Evolutionary conservation across 306 rosid genomes (phyloP), one percentile per base, ranked within the genome.

Genomic region (Quercus gilva): DNA sequence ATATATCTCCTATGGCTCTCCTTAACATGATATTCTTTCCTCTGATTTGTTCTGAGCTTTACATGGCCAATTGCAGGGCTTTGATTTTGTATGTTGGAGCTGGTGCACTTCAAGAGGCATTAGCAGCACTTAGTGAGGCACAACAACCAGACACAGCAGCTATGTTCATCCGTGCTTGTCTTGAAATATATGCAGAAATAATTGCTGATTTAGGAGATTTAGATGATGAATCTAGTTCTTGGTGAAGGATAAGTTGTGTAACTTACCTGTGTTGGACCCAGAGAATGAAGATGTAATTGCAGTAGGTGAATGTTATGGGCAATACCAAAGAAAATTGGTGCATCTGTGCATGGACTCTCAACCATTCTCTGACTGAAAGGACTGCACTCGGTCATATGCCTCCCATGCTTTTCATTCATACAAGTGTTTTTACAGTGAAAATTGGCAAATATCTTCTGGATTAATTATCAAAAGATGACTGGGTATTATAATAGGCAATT

Each of bases 301-400:
- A 59, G 93, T 88, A 18, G 28, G 87, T 76, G 98, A 96, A 89
- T 96, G 84, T 84, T 93, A 83, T 75, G 97, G 93, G 52, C 85
- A 93, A 82, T 93, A 91, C 76, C 98, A 33, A 77, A 87, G 92
- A 77, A 96, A 91, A 79, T 81, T 96, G 82, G 97, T 93, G 76
- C 99, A 96, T 78, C 90, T 96, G 23, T 96, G 99, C 92, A 89
- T 96, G 98, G 94, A 96, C 83, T 84, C 94, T 5, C 89, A 85
- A 63, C 99, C 99, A 29, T 86, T 75, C 76, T 81, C 84, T 53
- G 98, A 90, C 65, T 91, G 81, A 90, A 26, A 74, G 71, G 72
- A 45, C 56, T 23, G 70, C 72, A 43, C 63, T 61, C n/a, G 21
- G 33, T 58, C 21, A 58, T 73, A 56, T 37, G 55, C 37, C 67